A percentile compares a stretch with the other conserved stretches of the same genome.
phyloP scores from a whole-genome alignment of 768 basidiomycete genomes.

The Boletus sp. region DNA sequence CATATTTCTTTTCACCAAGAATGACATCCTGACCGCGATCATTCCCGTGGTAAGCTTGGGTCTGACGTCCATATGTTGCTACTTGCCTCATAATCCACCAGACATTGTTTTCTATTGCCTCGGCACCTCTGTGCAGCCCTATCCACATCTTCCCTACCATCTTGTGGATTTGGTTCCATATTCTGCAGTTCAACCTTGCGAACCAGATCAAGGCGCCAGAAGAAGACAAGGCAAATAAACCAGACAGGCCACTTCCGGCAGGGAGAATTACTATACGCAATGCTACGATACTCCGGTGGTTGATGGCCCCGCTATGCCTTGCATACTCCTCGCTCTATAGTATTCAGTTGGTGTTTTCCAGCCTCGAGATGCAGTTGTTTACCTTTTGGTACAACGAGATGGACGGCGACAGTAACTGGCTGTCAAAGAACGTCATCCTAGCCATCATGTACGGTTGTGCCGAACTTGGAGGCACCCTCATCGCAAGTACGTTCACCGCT shows the following conservation, averaged over 20 bases:
- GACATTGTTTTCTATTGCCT: background rate
- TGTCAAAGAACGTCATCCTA: constrained; percentile 39
- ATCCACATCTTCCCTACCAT: constrained; percentile 27
- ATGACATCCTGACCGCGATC: constrained; percentile 45
- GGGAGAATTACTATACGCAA: constrained; percentile 38
- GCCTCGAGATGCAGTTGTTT: constrained; percentile 34
- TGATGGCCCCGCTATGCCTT: constrained; percentile 35
- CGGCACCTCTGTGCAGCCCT: constrained; percentile 29
- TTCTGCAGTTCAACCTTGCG: constrained; percentile 41
- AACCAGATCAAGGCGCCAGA: constrained; percentile 11
- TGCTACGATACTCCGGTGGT: constrained; percentile 38
- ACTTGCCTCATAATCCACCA: background rate
- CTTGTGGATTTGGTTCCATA: constrained; percentile 46
- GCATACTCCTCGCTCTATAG: constrained; percentile 36
- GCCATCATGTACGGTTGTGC: constrained; percentile 38
- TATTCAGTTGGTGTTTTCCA: constrained; percentile 30
- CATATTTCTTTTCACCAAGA: constrained; percentile 42
- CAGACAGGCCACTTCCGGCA: constrained; percentile 44
- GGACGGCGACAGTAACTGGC: constrained; percentile 36
- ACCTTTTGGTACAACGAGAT: constrained; percentile 41
- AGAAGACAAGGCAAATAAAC: constrained; percentile 46
- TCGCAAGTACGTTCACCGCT: constrained; percentile 31
- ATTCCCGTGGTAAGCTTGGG: constrained; percentile 41
- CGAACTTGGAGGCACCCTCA: constrained; percentile 38
- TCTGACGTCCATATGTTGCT: background rate